Base-by-base conservation (phyloP, 108 stramenopile species). In the Pseudonitzschia multistriata region DNA sequence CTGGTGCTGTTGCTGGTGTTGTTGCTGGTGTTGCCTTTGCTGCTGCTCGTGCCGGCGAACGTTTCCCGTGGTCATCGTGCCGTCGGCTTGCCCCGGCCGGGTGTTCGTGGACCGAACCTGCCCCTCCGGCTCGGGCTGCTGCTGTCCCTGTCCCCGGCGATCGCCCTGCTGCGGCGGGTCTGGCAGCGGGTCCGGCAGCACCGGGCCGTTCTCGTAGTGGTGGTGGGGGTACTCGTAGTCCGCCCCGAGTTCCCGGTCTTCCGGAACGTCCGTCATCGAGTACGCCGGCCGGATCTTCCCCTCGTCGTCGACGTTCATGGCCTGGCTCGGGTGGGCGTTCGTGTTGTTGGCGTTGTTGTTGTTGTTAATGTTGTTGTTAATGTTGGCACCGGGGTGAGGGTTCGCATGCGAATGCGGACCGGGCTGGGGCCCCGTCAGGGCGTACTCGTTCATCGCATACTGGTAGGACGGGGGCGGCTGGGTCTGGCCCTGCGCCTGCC, bases 381-480 rank as follows among this genome's bases (percentile, higher is more conserved):
- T n/a, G n/a, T n/a, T n/a, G n/a, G n/a, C n/a, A n/a, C n/a, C n/a
- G n/a, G n/a, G n/a, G n/a, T n/a, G n/a, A n/a, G n/a, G n/a, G n/a
- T n/a, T n/a, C n/a, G n/a, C n/a, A n/a, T n/a, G n/a, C n/a, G n/a
- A n/a, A n/a, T n/a, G 52, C 47, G 42, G 28, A 45, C 14, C 65
- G 52, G 7, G 3, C 8, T 30, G 35, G 49, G 68, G 72, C 11
- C 81, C 74, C 13, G 82, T 86, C 62, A 79, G 78, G 2, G 79
- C 71, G 76, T 81, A 86, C 52, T 83, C 82, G 45, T 81, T 73
- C 63, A 79, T 49, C 1, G 85, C 85, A 68, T 86, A 83, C 52
- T 82, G 70, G 66, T 81, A 86, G 62, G 70, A 67, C 21, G 75
- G 78, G 62, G 61, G 66, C 7, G 62, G 29, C 21, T 33, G n/a